A percentile compares a stretch with the other conserved stretches of the same genome.
Evolutionary conservation across 2,329 filamentous ascomycete genomes (phyloP).

Genomic region (Hypoxylon sp.): DNA sequence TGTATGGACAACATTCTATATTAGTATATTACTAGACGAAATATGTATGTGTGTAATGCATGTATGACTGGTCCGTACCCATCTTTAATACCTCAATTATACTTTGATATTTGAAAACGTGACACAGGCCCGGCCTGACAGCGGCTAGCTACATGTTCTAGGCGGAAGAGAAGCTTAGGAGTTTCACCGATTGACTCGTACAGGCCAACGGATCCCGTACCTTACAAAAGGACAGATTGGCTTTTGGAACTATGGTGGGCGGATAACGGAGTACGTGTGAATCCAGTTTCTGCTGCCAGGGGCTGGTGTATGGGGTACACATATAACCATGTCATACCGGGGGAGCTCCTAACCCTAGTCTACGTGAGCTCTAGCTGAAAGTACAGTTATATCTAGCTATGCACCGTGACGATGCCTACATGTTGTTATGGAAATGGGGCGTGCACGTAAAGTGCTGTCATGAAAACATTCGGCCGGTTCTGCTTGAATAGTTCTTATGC

Average conservation of each 20-base stretch:
- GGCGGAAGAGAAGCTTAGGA: slow-evolving; percentile 7
- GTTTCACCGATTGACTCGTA: slow-evolving; percentile 28
- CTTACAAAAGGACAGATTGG: slow-evolving; percentile 17
- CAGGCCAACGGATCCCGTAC: slow-evolving; percentile 26
- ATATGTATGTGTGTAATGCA: slow-evolving; percentile 26
- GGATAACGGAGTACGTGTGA: slow-evolving; percentile 19
- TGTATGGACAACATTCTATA: slow-evolving; percentile 13
- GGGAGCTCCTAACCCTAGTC: slow-evolving; percentile 3
- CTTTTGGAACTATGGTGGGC: slow-evolving; percentile 11
- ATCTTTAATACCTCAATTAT: slow-evolving; percentile 39
- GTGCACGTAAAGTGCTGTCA: slow-evolving; percentile 10
- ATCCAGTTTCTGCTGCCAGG: slow-evolving; percentile 11
- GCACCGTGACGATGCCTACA: slow-evolving; percentile 18
- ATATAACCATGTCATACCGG: slow-evolving; percentile 22
- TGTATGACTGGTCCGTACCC: slow-evolving; percentile 16
- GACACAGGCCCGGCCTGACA: slow-evolving; percentile 30
- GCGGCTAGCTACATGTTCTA: slow-evolving; percentile 28
- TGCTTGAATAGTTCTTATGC: slow-evolving; percentile 29
- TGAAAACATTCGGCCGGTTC: slow-evolving; percentile 20
- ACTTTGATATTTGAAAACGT: slow-evolving; percentile 35
- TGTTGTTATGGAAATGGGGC: slow-evolving; percentile 9
- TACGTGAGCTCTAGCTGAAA: slow-evolving; percentile 2
- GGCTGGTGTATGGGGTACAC: slow-evolving; percentile 29
- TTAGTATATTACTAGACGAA: slow-evolving; percentile 3
- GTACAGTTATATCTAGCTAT: slow-evolving; percentile 9